Conservation (phyloP, 2,329 filamentous ascomycete species). For the Neoarthrinium moseri region DNA sequence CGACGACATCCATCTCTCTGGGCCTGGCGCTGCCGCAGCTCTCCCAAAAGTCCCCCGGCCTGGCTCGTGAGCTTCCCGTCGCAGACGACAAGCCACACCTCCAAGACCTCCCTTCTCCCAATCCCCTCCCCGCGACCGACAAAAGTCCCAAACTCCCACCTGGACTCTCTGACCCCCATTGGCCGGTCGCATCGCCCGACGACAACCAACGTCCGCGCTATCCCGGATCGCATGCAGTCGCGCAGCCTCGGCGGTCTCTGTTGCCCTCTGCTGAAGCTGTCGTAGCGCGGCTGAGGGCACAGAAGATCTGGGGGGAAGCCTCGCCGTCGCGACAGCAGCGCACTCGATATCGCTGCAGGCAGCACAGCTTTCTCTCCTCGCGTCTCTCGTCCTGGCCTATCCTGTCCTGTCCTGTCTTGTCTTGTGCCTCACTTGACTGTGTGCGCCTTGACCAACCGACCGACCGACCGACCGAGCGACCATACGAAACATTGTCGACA, state of each 20-base stretch:
- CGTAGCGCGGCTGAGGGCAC: constrained; percentile 25
- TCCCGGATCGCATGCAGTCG: constrained; percentile 8
- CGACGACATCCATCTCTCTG: too few species aligned
- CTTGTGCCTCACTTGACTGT: neutral
- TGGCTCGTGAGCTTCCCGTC: too few species aligned
- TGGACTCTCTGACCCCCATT: too few species aligned
- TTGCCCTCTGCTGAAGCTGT: constrained; percentile 28
- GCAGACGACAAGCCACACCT: too few species aligned
- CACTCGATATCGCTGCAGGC: neutral
- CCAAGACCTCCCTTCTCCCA: too few species aligned
- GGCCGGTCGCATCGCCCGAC: too few species aligned
- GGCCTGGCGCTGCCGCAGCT: too few species aligned
- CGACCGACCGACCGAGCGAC: neutral
- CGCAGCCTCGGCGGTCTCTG: constrained; percentile 20
- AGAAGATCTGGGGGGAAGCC: constrained; percentile 9
- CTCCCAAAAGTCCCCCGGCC: too few species aligned
- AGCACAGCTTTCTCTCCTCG: neutral
- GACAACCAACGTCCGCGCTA: too few species aligned
- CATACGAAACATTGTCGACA: neutral
- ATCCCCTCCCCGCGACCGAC: too few species aligned
- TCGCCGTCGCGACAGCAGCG: neutral
- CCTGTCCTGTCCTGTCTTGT: neutral
- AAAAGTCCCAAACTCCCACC: too few species aligned
- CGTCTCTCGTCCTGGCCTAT: neutral
- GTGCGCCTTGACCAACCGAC: neutral